phyloP scores from a whole-genome alignment of 306 rosid species.

The Sicyos edulis region DNA sequence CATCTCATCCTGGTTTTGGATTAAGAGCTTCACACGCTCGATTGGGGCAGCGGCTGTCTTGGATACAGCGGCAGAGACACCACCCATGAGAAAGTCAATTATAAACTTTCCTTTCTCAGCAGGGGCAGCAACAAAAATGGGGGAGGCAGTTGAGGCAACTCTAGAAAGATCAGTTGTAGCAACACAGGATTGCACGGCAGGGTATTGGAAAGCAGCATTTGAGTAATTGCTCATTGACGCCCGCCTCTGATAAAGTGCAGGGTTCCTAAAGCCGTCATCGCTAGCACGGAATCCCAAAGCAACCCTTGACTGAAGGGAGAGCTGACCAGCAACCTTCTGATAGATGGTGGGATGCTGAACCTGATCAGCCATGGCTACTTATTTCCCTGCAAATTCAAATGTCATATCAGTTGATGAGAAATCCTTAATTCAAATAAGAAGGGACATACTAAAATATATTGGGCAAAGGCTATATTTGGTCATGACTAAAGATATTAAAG shows the following conservation, averaged over 20 bases:
- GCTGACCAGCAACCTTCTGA: slow-evolving; percentile 70
- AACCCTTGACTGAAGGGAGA: slow-evolving; percentile 46
- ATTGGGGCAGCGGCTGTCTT: too few species aligned
- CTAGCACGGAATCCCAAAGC: slow-evolving; percentile 33
- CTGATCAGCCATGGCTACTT: slow-evolving; percentile 64
- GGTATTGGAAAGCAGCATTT: slow-evolving; percentile 55
- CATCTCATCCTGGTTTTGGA: too few species aligned
- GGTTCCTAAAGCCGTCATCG: slow-evolving; percentile 39
- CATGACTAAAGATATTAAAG: background rate
- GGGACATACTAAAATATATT: background rate
- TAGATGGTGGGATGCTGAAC: slow-evolving; percentile 64
- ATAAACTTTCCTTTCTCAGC: too few species aligned
- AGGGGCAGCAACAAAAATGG: too few species aligned
- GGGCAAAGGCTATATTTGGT: background rate
- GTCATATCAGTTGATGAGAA: too few species aligned
- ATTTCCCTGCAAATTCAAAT: slow-evolving; percentile 39
- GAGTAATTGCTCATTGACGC: slow-evolving; percentile 50
- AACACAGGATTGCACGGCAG: slow-evolving; percentile 41
- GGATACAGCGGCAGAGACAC: too few species aligned
- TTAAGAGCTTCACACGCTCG: too few species aligned
- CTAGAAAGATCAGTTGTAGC: slow-evolving; percentile 50
- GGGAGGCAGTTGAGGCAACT: slow-evolving; percentile 47
- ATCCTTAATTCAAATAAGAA: background rate
- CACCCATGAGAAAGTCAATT: too few species aligned
- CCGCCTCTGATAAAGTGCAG: slow-evolving; percentile 50